A percentile compares a stretch with the other conserved stretches of the same genome.
phyloP scores from a whole-genome alignment of 768 basidiomycete species.

The Agrocybe chaxingu region DNA sequence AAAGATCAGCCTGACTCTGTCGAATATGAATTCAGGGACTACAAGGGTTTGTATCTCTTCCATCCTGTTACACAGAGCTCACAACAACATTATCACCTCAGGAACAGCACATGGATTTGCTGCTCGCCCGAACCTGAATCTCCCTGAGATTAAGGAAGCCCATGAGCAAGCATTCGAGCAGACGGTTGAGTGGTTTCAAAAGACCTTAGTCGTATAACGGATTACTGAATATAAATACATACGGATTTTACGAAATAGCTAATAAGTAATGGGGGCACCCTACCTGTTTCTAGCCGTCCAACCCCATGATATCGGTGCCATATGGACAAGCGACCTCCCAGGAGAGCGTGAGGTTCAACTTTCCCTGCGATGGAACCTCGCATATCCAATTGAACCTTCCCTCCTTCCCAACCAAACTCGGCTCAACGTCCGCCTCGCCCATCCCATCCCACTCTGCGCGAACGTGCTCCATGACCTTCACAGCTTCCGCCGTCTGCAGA shows the following conservation, averaged over 20 bases:
- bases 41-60: constrained; percentile 29
- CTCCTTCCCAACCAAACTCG: constrained; percentile 21
- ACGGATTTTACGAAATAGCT: no score
- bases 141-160: constrained; percentile 35
- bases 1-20: constrained; percentile 27
- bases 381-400: constrained; percentile 23
- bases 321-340: constrained; percentile 17
- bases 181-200: constrained; percentile 40
- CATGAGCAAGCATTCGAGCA: constrained; percentile 38
- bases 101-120: constrained; percentile 44
- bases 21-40: constrained; percentile 40
- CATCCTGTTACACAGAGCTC: neutral
- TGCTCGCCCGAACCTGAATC: constrained; percentile 32
- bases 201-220: constrained; percentile 11
- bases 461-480: constrained; percentile 24
- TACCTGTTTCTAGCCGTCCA: neutral
- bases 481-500: constrained; percentile 10
- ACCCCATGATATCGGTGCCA: constrained; percentile 2
- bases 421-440: constrained; percentile 25
- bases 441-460: constrained; percentile 35
- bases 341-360: constrained; percentile 16
- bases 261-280: no score
- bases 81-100: constrained; percentile 7
- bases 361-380: constrained; percentile 15
- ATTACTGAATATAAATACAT: no score